phyloP scores from a whole-genome alignment of 2,329 filamentous ascomycete species.

The Ceratocystis variospora region DNA sequence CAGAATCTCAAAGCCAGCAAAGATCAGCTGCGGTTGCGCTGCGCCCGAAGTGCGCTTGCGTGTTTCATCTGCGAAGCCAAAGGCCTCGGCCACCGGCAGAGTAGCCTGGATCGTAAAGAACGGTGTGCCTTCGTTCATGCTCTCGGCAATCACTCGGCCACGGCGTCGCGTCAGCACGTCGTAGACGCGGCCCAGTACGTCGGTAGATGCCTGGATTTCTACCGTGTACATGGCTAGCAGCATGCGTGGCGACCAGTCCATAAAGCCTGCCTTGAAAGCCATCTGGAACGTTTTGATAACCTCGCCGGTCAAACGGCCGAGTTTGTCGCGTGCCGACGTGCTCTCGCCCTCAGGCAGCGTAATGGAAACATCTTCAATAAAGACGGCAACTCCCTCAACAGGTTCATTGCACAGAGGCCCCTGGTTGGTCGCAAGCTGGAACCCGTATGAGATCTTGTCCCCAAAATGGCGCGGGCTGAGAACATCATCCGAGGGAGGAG shows the following conservation, averaged over 20 bases:
- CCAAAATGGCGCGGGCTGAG: conserved; percentile 56
- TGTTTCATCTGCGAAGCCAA: conserved; percentile 94
- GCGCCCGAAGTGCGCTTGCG: conserved; percentile 83
- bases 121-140: conserved; percentile 85
- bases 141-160: conserved; percentile 77
- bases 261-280: conserved; percentile 69
- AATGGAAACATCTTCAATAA: conserved; percentile 66
- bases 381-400: conserved; percentile 81
- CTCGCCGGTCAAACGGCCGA: conserved; percentile 78
- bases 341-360: conserved; percentile 40
- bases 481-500: conserved; percentile 34
- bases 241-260: conserved; percentile 92
- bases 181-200: conserved; percentile 91
- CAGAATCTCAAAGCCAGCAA: conserved; percentile 80
- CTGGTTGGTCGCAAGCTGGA: conserved; percentile 80
- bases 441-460: conserved; percentile 85
- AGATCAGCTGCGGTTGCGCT: conserved; percentile 84
- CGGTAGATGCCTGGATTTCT: conserved; percentile 91
- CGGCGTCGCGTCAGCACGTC: conserved; percentile 91
- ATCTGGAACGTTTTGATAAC: conserved; percentile 80
- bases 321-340: conserved; percentile 31
- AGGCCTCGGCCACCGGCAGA: conserved; percentile 84
- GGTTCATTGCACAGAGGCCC: conserved; percentile 88
- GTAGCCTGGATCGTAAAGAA: conserved; percentile 89
- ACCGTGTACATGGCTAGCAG: conserved; percentile 96